Evolutionary conservation across 1,139 yeast species (phyloP).

Genomic region (Blastobotrys capitulatus): DNA sequence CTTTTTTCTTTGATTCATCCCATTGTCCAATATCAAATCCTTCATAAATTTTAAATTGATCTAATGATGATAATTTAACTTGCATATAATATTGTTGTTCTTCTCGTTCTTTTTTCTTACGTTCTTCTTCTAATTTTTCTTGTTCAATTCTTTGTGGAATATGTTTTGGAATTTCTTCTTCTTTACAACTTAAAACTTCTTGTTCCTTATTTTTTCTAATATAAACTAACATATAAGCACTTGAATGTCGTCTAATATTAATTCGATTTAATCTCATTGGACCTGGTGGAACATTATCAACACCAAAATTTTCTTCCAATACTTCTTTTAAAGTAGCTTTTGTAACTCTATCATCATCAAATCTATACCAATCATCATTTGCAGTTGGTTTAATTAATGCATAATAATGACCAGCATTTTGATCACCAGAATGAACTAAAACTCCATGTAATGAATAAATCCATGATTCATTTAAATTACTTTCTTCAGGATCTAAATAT

Average conservation of each 20-base stretch:
- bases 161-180: constrained; percentile 53
- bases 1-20: constrained; percentile 17
- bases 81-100: constrained; percentile 74
- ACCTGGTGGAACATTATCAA: constrained; percentile 35
- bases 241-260: constrained; percentile 64
- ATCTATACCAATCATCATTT: constrained; percentile 75
- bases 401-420: constrained; percentile 93
- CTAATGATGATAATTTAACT: constrained; percentile 49
- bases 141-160: constrained; percentile 59
- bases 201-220: constrained; percentile 59
- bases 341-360: constrained; percentile 94
- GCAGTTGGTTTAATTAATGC: constrained; percentile 82
- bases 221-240: constrained; percentile 96
- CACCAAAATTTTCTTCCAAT: constrained; percentile 89
- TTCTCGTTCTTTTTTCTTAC: constrained; percentile 58
- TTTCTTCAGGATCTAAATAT: constrained; percentile 53
- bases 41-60: constrained; percentile 51
- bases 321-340: constrained; percentile 79
- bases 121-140: constrained; percentile 54
- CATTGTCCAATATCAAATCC: constrained; percentile 68
- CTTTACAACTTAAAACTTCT: constrained; percentile 54
- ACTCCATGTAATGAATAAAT: constrained; percentile 86
- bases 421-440: constrained; percentile 91
- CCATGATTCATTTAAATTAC: constrained; percentile 55
- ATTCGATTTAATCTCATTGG: constrained; percentile 16